These are phyloP conservation scores for Parachaetomium inaequale DNA, from an alignment of 495 filamentous ascomycete species.

Conservation along the genomic window DNA sequence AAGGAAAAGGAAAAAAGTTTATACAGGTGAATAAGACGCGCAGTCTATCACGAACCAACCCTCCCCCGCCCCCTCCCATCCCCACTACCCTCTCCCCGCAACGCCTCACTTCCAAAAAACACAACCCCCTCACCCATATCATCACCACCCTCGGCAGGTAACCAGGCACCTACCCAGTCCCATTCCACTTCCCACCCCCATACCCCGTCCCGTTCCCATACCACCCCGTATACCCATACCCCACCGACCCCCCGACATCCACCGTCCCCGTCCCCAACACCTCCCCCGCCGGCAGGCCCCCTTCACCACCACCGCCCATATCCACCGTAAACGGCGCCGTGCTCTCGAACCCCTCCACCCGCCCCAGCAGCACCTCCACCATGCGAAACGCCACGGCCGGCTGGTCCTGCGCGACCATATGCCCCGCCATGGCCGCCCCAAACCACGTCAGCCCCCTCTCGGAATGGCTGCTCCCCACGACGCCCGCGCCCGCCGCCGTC, in stretches of 20 bases:
- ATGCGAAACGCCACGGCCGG: constrained; percentile 37
- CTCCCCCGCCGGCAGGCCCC: constrained; percentile 22
- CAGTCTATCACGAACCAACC: too few relatives aligned
- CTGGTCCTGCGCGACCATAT: constrained; percentile 37
- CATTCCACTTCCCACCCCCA: not conserved
- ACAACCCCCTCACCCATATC: not conserved
- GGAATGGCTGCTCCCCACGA: constrained; percentile 35
- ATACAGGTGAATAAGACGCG: too few relatives aligned
- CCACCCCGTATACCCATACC: not conserved
- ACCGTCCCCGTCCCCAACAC: constrained; percentile 34
- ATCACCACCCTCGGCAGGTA: too few relatives aligned
- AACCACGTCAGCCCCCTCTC: constrained; percentile 40
- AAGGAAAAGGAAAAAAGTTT: too few relatives aligned
- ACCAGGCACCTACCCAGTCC: too few relatives aligned
- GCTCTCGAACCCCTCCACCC: constrained; percentile 33
- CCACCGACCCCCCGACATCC: constrained; percentile 3
- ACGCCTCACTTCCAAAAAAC: too few relatives aligned
- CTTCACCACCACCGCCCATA: constrained; percentile 5
- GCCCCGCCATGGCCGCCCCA: constrained; percentile 33
- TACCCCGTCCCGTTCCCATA: not conserved
- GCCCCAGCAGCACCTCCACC: constrained; percentile 38
- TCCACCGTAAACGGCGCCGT: constrained; percentile 33
- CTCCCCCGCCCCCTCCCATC: too few relatives aligned
- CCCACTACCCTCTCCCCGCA: too few relatives aligned
- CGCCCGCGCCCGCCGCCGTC: constrained; percentile 29